Evolutionary conservation across 495 filamentous ascomycete genomes (phyloP).

Genomic region (Cetradonia linearis): DNA sequence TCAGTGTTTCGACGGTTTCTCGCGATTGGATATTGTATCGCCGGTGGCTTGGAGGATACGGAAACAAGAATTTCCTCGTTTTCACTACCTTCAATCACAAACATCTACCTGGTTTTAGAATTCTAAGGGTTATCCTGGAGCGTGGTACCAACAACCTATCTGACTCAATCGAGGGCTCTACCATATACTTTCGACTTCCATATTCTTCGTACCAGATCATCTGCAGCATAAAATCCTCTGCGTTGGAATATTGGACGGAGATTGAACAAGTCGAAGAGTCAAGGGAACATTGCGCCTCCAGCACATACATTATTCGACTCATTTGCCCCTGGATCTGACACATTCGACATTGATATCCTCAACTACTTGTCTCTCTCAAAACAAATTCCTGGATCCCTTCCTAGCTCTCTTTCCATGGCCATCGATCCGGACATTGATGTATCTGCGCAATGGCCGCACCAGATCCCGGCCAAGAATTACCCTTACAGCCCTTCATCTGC

Average conservation of each 20-base stretch:
- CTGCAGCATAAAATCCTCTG: neutral
- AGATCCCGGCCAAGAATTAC: conserved; percentile 23
- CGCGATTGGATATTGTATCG: conserved; percentile 25
- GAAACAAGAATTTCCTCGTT: conserved; percentile 8
- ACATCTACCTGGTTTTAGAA: conserved; percentile 13
- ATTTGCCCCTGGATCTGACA: neutral
- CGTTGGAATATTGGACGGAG: neutral
- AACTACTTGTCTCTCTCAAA: neutral
- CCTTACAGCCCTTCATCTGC: conserved; percentile 60
- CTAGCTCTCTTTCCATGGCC: conserved; percentile 20
- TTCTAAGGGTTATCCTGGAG: conserved; percentile 8
- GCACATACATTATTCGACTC: conserved; percentile 2
- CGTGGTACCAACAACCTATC: conserved; percentile 7
- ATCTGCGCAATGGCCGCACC: conserved; percentile 19
- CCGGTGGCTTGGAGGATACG: conserved; percentile 14
- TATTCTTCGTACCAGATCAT: neutral
- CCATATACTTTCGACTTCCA: neutral
- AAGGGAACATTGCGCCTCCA: conserved; percentile 9
- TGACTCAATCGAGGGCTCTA: neutral
- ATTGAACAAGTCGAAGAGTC: neutral
- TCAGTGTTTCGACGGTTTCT: conserved; percentile 22
- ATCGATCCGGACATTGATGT: conserved; percentile 17
- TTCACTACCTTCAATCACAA: conserved; percentile 10
- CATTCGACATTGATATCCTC: neutral
- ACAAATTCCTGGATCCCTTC: neutral